Evolutionary conservation across 2,329 filamentous ascomycete genomes (phyloP), one percentile per base, ranked within the genome.

Genomic region (Paraphoma sp.): DNA sequence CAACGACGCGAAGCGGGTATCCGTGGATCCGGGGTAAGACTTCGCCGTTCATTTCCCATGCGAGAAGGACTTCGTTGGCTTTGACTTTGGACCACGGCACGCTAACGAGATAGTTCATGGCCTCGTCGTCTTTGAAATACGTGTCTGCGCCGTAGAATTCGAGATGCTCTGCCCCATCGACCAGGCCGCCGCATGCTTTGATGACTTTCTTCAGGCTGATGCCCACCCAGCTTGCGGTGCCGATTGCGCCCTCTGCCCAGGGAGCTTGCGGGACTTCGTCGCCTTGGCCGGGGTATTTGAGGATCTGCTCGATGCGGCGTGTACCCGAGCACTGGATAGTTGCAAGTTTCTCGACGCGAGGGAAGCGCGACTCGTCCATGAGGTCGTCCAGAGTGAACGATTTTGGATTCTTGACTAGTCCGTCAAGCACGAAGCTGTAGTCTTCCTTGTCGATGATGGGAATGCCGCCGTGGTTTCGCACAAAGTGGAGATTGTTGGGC

Each of bases 21-120:
- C 88, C 88, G 56, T 91, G 89, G 56, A 90, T 89, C 11, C 79
- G 81, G 0, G 88, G 88, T 0, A 91, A 77, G 0, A 81, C 80
- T 57, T 88, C 78, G 4, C 84, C 87, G 60, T 91, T 91, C 88
- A 91, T 91, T 66, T 89, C 86, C 87, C 87, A 91, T 0, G 85
- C 86, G 0, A 91, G 79, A 46, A 91, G 78, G 0, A 91, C 88
- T 66, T 91, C 87, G 60, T 88, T 84, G 7, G 80, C 76, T 62
- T 87, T 88, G 45, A 90, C 87, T 72, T 91, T 91, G 8, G 83
- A 82, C 79, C 83, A 88, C 0, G 89, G 88, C 0, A 91, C 86
- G 12, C 82, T 86, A 47, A 90, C 87, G 18, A 84, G 79, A 65
- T 91, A 91, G 72, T 91, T 91, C 76, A 84, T 85, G 0, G 83